Base-by-base conservation (phyloP, 495 filamentous ascomycete genomes). In the Monascus purpureus region DNA sequence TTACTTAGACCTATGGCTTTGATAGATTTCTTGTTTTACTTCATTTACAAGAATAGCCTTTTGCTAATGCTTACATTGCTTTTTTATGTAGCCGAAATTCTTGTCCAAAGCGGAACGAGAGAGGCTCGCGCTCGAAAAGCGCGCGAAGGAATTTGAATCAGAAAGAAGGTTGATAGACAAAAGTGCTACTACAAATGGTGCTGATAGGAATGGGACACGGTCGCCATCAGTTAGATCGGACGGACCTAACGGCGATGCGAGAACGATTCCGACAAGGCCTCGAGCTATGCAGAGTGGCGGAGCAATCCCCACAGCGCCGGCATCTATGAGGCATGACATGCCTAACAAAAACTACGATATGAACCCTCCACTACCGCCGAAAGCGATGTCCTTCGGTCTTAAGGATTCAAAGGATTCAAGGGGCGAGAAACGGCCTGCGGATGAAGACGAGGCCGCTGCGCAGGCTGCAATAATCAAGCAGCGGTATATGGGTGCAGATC, bases 401-500 rank as follows among this genome's bases (percentile, higher is more conserved):
- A 50, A 49, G 17, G n/a, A n/a, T n/a, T n/a, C n/a, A n/a, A n/a
- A n/a, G n/a, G 41, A 43, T 17, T 41, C 57, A 0, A 63, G 64
- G 37, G 50, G 52, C 22, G 66, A 69, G 25, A 79, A 80, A 44
- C 68, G 72, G 35, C 53, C 61, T 9, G 53, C 55, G 13, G 64
- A 74, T 14, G 66, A 70, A 31, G 85, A 87, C 36, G 78, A 83
- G 29, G 49, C 46, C 2, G 36, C 33, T 4, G 70, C 76, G 8
- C 82, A 90, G 53, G 80, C 82, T 15, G 73, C 74, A 12, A 62
- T 92, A 38, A 75, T 86, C 29, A 70, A 81, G 35, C 75, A 85
- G 28, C 66, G 80, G 29, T 97, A 97, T 46, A 93, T 97, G 85
- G 90, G 90, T 5, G 77, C 80, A 8, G 83, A 93, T 29, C 72